Evolutionary conservation across 148 eudicot species (phyloP).

Genomic region (Polygonum aviculare): DNA sequence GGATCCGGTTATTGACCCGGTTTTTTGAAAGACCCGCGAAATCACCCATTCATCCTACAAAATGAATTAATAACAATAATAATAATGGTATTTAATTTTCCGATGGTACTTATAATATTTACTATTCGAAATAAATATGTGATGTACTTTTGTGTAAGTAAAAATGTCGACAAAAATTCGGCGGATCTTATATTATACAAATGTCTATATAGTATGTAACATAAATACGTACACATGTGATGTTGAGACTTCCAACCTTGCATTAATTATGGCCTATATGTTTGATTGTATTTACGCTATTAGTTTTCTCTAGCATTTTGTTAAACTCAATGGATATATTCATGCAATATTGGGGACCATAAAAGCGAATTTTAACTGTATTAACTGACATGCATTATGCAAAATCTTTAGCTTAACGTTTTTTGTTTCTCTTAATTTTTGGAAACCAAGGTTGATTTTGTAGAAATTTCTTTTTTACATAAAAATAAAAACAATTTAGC

Average conservation of each 20-base stretch:
- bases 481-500: background rate
- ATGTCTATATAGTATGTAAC: background rate
- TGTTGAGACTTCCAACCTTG: too few relatives aligned
- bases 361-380: background rate
- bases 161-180: background rate
- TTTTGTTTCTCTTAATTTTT: background rate
- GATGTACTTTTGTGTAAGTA: background rate
- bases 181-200: background rate
- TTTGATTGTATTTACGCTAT: too few relatives aligned
- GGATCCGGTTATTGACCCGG: constrained; percentile 14
- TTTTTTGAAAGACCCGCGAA: constrained; percentile 65
- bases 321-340: background rate
- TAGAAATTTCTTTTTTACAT: background rate
- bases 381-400: background rate
- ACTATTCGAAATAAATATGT: background rate
- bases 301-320: too few relatives aligned
- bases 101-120: background rate
- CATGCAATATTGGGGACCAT: background rate
- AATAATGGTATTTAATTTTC: background rate
- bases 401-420: background rate
- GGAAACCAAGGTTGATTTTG: background rate
- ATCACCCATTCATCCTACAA: constrained; percentile 74
- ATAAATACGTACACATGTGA: background rate
- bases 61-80: background rate
- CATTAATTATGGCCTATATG: background rate